These are phyloP conservation scores for Globisporangium mamillatum DNA, from an alignment of 352 stramenopile genomes.

Conservation along the genomic window DNA sequence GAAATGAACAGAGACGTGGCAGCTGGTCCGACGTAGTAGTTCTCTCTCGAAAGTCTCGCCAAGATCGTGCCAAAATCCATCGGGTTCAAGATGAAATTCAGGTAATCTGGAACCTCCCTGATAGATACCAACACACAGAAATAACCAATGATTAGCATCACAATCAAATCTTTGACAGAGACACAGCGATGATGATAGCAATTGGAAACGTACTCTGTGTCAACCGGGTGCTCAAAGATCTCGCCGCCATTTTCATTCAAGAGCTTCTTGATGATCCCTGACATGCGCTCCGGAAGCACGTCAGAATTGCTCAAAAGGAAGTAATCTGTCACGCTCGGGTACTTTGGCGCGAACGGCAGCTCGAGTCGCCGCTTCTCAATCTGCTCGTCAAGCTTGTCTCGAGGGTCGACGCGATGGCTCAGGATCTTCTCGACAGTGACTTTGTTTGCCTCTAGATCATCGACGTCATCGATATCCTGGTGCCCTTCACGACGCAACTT, in stretches of 20 bases:
- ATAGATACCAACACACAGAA: background rate
- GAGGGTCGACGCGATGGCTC: slow-evolving; percentile 80
- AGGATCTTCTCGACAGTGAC: slow-evolving; percentile 87
- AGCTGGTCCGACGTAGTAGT: slow-evolving; percentile 78
- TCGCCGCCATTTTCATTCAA: slow-evolving; percentile 81
- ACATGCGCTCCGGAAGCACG: slow-evolving; percentile 62
- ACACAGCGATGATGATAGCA: background rate
- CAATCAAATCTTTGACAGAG: background rate
- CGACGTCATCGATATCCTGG: slow-evolving; percentile 81
- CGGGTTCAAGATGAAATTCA: slow-evolving; percentile 85
- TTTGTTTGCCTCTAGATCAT: slow-evolving; percentile 86
- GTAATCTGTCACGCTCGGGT: slow-evolving; percentile 76
- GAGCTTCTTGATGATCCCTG: slow-evolving; percentile 77
- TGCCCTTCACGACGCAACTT: slow-evolving; percentile 82
- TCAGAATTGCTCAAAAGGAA: slow-evolving; percentile 80
- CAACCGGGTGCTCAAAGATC: slow-evolving; percentile 78
- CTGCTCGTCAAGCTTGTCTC: slow-evolving; percentile 79
- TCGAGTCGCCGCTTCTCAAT: slow-evolving; percentile 72
- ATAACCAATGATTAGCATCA: background rate
- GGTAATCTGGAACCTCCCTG: slow-evolving; percentile 77
- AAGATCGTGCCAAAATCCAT: slow-evolving; percentile 87
- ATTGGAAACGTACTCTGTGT: slow-evolving; percentile 50
- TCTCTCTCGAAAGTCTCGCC: slow-evolving; percentile 66
- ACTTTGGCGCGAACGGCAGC: slow-evolving; percentile 45
- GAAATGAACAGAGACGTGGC: slow-evolving; percentile 74